Evolutionary conservation across 2,329 filamentous ascomycete species (phyloP).

Genomic region (Fusarium citri): DNA sequence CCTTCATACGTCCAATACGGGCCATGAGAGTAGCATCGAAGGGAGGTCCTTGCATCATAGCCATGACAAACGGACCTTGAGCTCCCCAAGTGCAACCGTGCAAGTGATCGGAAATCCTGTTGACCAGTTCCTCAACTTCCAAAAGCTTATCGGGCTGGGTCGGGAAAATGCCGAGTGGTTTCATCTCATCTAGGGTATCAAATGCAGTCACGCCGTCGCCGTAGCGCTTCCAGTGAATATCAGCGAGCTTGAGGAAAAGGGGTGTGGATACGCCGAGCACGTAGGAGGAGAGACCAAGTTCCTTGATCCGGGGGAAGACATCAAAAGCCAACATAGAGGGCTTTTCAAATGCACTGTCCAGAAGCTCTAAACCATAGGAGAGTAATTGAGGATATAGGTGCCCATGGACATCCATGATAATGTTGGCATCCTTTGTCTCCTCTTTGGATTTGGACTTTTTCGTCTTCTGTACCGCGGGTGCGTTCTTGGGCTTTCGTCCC

Average conservation of each 20-base stretch:
- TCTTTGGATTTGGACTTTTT: constrained; percentile 1
- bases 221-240: constrained; percentile 70
- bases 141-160: constrained; percentile 58
- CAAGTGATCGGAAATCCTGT: constrained; percentile 49
- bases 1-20: constrained; percentile 37
- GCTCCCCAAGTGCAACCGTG: constrained; percentile 52
- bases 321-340: constrained; percentile 70
- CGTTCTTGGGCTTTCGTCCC: constrained; percentile 26
- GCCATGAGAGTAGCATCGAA: constrained; percentile 47
- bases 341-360: constrained; percentile 67
- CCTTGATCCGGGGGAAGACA: constrained; percentile 74
- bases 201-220: constrained; percentile 68
- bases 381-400: constrained; percentile 74
- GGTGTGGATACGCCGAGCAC: constrained; percentile 77
- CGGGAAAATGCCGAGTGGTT: constrained; percentile 68
- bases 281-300: constrained; percentile 75
- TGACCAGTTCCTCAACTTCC: constrained; percentile 42
- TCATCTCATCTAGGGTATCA: constrained; percentile 73
- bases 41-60: constrained; percentile 52
- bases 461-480: constrained; percentile 14
- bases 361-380: constrained; percentile 64
- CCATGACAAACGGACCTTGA: constrained; percentile 55
- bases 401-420: constrained; percentile 67
- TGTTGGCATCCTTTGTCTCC: constrained; percentile 44
- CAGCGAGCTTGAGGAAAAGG: constrained; percentile 76